phyloP scores from a whole-genome alignment of 345 rosid genomes.

The Brassica nigra region DNA sequence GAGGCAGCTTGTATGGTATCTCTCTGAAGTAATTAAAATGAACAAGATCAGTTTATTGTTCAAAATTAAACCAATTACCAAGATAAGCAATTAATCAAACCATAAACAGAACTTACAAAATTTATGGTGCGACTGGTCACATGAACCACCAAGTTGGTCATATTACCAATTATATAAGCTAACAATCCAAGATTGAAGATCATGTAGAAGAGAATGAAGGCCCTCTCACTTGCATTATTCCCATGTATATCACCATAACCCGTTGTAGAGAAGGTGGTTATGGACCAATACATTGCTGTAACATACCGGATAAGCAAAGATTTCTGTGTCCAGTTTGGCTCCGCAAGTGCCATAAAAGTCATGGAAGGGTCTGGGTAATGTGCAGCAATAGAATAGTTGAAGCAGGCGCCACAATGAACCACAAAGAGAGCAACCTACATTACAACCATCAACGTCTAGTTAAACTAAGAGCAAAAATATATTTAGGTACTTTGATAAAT shows the following conservation, averaged over 20 bases:
- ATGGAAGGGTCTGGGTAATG: slow-evolving; percentile 45
- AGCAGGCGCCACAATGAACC: slow-evolving; percentile 76
- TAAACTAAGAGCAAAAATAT: not conserved
- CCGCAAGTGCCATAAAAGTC: slow-evolving; percentile 67
- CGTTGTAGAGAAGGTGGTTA: slow-evolving; percentile 75
- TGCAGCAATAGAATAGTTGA: slow-evolving; percentile 60
- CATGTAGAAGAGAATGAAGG: slow-evolving; percentile 62
- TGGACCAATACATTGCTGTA: slow-evolving; percentile 77
- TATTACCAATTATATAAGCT: slow-evolving; percentile 80
- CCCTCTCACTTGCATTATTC: slow-evolving; percentile 63
- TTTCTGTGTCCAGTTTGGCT: slow-evolving; percentile 41
- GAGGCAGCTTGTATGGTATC: slow-evolving; percentile 82
- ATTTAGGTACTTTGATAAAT: not conserved
- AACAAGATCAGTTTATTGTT: not conserved
- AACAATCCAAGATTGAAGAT: slow-evolving; percentile 70
- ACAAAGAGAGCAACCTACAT: slow-evolving; percentile 76
- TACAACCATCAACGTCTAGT: slow-evolving; percentile 13
- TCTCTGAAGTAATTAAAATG: slow-evolving; percentile 52
- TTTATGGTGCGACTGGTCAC: slow-evolving; percentile 73
- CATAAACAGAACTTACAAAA: slow-evolving; percentile 62
- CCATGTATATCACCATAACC: slow-evolving; percentile 94
- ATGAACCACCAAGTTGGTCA: slow-evolving; percentile 89
- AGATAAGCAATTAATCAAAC: slow-evolving; percentile 3
- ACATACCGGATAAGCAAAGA: slow-evolving; percentile 49
- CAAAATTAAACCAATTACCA: not conserved